Evolutionary conservation across 2,329 filamentous ascomycete genomes (phyloP).

Genomic region (Pseudogymnoascus sp.): DNA sequence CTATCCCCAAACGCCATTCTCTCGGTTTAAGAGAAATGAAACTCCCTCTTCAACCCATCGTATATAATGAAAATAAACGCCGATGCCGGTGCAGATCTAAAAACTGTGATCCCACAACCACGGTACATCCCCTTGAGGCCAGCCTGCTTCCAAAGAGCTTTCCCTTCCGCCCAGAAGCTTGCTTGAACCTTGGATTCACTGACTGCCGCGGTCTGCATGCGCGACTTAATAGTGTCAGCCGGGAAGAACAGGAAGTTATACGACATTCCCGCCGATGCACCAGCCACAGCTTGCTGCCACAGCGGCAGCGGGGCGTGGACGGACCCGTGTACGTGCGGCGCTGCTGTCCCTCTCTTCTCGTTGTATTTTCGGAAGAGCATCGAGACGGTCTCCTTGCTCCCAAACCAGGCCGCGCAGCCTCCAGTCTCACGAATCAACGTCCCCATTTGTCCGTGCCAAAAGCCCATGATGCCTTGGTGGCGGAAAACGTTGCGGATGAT

Average conservation of each 20-base stretch:
- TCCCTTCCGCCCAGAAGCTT: conserved; percentile 66
- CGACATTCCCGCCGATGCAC: conserved; percentile 78
- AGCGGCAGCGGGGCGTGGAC: conserved; percentile 54
- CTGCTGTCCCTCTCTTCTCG: conserved; percentile 22
- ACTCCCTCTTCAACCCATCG: conserved; percentile 68
- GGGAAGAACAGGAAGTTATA: conserved; percentile 99
- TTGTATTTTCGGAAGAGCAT: conserved; percentile 58
- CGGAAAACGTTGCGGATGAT: conserved; percentile 75
- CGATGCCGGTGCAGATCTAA: conserved; percentile 85
- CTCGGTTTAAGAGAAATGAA: conserved; percentile 40
- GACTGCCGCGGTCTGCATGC: conserved; percentile 85
- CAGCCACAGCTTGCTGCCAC: conserved; percentile 80
- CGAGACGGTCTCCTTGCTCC: conserved; percentile 73
- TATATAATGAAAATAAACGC: conserved; percentile 97
- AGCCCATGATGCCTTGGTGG: conserved; percentile 73
- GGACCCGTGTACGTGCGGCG: background rate
- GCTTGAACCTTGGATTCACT: conserved; percentile 34
- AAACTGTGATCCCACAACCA: conserved; percentile 88
- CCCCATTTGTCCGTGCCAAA: conserved; percentile 92
- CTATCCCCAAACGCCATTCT: conserved; percentile 9
- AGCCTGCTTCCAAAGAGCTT: conserved; percentile 69
- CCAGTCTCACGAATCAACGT: conserved; percentile 92
- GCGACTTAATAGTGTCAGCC: conserved; percentile 92
- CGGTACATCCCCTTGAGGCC: conserved; percentile 82
- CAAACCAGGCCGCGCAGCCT: conserved; percentile 92